Evolutionary conservation across 1,139 yeast species (phyloP), one percentile per base, ranked within the genome.

Genomic region (Candida tetrigidarum): DNA sequence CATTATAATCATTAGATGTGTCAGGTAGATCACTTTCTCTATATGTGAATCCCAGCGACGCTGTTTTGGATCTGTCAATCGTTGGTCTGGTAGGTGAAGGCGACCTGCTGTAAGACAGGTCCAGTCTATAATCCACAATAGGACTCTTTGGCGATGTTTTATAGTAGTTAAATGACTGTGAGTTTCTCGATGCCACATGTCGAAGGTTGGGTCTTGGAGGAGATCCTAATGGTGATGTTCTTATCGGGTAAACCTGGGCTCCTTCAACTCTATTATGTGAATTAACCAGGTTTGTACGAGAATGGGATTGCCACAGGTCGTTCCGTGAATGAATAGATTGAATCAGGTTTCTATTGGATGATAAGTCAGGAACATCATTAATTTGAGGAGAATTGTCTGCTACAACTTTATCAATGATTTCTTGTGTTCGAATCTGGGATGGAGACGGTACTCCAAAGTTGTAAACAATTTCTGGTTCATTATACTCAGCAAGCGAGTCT

Each of bases 61-160:
- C 19, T 6, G 37, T 33, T 16, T 33, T 11, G 9, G 37, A 16
- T 16, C 37, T 26, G 18, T 26, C 32, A n/a, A 26, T 36, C 12
- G 11, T 36, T 28, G 18, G 15, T 47, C 62, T 63, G 27, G 54
- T 60, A 0, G 74, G 74, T 4, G 74, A 67, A 0, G 72, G 68
- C 0, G 73, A 66, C 29, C 69, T 49, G 45, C 67, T 62, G 43
- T 40, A 42, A 7, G 44, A 37, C 41, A 37, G 41, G 11, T 37
- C 41, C 41, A 37, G 41, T 4, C 19, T n/a, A 37, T 37, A 37
- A 4, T 29, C 28, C 14, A 28, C 20, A 7, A 14, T 20, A 18
- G 20, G 27, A 19, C 20, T 20, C n/a, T 10, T n/a, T 26, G 41
- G 34, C 14, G 44, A 22, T 1, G 40, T 22, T n/a, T 34, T 34